phyloP scores from a whole-genome alignment of 306 rosid species.

The Sindora glabra region DNA sequence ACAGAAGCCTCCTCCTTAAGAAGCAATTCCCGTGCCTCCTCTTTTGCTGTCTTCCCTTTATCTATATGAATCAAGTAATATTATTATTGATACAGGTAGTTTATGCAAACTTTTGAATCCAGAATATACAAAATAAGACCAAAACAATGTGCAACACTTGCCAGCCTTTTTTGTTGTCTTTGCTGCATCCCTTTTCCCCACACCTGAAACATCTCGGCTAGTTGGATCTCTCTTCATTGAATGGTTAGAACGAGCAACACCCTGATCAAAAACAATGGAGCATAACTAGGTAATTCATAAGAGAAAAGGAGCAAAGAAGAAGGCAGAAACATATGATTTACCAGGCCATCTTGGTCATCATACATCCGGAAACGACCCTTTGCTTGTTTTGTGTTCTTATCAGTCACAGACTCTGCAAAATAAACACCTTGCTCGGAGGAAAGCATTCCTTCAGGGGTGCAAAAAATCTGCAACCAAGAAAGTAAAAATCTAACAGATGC shows the following conservation, averaged over 20 bases:
- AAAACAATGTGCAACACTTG: constrained; percentile 31
- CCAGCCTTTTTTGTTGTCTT: constrained; percentile 80
- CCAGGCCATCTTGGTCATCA: constrained; percentile 52
- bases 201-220: constrained; percentile 46
- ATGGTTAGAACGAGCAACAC: constrained; percentile 48
- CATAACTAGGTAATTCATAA: no score
- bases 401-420: constrained; percentile 70
- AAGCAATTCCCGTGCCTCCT: constrained; percentile 81
- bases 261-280: no score
- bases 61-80: constrained; percentile 32
- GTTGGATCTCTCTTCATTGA: constrained; percentile 58
- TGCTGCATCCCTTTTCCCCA: constrained; percentile 61
- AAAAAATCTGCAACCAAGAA: constrained; percentile 53
- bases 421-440: constrained; percentile 93
- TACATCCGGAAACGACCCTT: constrained; percentile 81
- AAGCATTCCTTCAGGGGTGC: constrained; percentile 88
- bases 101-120: background rate
- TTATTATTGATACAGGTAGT: background rate
- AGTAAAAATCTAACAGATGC: background rate
- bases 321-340: constrained; percentile 10
- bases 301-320: background rate
- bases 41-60: constrained; percentile 85
- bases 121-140: background rate
- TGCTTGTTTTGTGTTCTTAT: constrained; percentile 70
- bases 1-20: constrained; percentile 79